These are phyloP conservation scores for Rosa persica DNA, from an alignment of 306 rosid species.

Conservation along the genomic window DNA sequence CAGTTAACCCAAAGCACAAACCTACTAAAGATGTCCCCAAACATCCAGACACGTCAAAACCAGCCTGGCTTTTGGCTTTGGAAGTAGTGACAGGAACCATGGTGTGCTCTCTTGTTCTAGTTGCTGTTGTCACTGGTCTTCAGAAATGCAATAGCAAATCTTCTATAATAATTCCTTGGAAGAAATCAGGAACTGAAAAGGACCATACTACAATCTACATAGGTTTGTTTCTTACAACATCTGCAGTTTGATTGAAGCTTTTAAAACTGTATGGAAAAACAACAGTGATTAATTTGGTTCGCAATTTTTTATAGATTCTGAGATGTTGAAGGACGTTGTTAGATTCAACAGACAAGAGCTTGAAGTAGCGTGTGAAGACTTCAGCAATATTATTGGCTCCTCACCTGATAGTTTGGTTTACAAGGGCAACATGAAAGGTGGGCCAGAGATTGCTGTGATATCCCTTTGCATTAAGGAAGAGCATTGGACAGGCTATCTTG, in stretches of 20 bases:
- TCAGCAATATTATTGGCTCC: constrained; percentile 97
- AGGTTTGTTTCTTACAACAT: constrained; percentile 45
- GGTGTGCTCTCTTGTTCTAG: constrained; percentile 63
- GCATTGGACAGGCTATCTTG: constrained; percentile 88
- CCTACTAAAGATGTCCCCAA: constrained; percentile 36
- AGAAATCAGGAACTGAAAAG: constrained; percentile 77
- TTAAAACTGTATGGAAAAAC: constrained; percentile 18
- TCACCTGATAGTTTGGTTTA: constrained; percentile 94
- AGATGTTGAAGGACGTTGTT: constrained; percentile 73
- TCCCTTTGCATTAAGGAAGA: constrained; percentile 90
- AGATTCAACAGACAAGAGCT: constrained; percentile 85
- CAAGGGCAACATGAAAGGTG: constrained; percentile 89
- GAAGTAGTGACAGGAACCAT: constrained; percentile 80
- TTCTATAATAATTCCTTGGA: constrained; percentile 90
- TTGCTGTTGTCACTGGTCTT: constrained; percentile 63
- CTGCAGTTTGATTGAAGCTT: constrained; percentile 13
- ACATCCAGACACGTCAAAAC: constrained; percentile 60
- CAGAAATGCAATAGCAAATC: constrained; percentile 67
- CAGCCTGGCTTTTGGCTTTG: constrained; percentile 82
- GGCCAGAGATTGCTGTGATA: constrained; percentile 95
- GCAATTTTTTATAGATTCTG: constrained; percentile 58
- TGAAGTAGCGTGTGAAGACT: constrained; percentile 98
- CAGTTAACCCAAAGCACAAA: constrained; percentile 35
- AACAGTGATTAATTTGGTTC: constrained; percentile 24
- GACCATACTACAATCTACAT: constrained; percentile 58